phyloP scores from a whole-genome alignment of 129 eudicot species.

The Arctium minus region DNA sequence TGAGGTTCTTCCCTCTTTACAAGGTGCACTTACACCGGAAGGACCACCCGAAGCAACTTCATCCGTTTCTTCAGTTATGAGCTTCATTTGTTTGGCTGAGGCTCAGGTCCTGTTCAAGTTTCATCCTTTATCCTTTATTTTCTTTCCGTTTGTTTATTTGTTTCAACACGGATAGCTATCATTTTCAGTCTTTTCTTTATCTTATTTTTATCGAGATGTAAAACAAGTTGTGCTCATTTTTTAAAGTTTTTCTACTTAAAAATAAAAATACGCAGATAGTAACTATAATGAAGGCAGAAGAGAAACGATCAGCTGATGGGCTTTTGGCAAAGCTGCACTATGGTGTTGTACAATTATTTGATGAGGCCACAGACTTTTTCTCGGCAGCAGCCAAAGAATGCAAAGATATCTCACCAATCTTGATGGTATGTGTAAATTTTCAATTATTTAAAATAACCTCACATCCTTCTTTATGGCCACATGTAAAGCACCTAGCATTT shows the following conservation, averaged over 20 bases:
- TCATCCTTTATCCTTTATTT: not conserved
- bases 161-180: not conserved
- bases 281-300: conserved; percentile 66
- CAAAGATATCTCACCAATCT: conserved; percentile 57
- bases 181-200: not conserved
- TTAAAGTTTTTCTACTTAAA: not conserved
- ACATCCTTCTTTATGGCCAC: too few species aligned
- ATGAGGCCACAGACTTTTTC: conserved; percentile 42
- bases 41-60: conserved; percentile 64
- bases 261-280: conserved; percentile 37
- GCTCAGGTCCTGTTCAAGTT: conserved; percentile 55
- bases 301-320: conserved; percentile 40
- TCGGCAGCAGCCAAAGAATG: conserved; percentile 35
- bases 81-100: conserved; percentile 78
- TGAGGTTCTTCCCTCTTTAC: conserved; percentile 49
- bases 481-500: too few species aligned
- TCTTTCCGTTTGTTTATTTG: not conserved
- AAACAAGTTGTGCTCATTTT: not conserved
- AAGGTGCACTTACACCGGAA: conserved; percentile 30
- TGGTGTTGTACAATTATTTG: conserved; percentile 56
- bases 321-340: conserved; percentile 63
- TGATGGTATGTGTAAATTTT: conserved; percentile 37
- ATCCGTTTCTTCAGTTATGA: conserved; percentile 47
- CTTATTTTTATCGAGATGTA: not conserved
- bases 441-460: too few species aligned